Conservation (phyloP, 805 yeast species). For the Candida succiphila region DNA sequence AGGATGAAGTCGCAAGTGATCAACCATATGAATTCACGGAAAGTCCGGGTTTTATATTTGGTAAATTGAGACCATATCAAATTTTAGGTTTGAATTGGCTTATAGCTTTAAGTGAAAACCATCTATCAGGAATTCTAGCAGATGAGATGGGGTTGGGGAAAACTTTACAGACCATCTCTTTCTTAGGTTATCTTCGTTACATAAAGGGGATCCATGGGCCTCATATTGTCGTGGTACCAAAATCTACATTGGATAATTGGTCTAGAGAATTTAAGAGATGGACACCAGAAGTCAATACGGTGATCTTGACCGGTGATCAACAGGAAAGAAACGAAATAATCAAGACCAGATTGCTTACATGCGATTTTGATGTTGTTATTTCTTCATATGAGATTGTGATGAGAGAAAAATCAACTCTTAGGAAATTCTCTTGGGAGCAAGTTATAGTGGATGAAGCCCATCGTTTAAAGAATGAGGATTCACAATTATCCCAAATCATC, state of each 20-base stretch:
- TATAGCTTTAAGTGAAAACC: conserved; percentile 55
- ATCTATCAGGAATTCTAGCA: conserved; percentile 67
- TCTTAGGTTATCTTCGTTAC: conserved; percentile 62
- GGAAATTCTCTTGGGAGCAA: conserved; percentile 66
- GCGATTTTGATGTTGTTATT: conserved; percentile 64
- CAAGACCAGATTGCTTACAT: conserved; percentile 35
- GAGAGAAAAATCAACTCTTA: conserved; percentile 57
- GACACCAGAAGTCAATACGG: conserved; percentile 71
- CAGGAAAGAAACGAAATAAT: conserved; percentile 51
- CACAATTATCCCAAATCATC: conserved; percentile 62
- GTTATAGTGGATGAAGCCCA: conserved; percentile 79
- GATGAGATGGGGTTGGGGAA: conserved; percentile 87
- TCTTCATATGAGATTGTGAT: conserved; percentile 73
- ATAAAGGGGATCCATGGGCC: conserved; percentile 57
- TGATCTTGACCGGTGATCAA: conserved; percentile 68
- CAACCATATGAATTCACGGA: conserved; percentile 38
- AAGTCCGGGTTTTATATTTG: conserved; percentile 44
- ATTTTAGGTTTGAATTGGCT: conserved; percentile 78
- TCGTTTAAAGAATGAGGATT: conserved; percentile 70
- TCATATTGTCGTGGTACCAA: conserved; percentile 67
- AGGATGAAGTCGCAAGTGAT: conserved; percentile 14
- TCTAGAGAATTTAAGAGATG: conserved; percentile 64
- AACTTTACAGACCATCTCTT: conserved; percentile 71
- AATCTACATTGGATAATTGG: conserved; percentile 78
- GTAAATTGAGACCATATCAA: conserved; percentile 62